phyloP scores from a whole-genome alignment of 768 basidiomycete genomes.

The Pleurotus tuber-regium region DNA sequence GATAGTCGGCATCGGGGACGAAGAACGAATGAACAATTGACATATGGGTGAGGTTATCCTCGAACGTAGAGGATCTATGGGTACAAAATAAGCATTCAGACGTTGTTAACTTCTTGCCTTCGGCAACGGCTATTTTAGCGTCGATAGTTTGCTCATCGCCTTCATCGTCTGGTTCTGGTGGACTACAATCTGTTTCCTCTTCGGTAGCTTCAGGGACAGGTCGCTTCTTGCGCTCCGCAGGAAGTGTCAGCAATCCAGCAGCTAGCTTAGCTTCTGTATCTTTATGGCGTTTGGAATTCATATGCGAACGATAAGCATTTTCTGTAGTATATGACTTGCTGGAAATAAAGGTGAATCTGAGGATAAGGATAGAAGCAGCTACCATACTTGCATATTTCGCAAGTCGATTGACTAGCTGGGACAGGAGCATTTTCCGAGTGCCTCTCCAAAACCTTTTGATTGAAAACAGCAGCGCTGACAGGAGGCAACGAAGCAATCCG shows the following conservation, averaged over 20 bases:
- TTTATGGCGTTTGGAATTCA: conserved; percentile 86
- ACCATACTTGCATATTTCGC: conserved; percentile 85
- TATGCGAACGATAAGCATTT: conserved; percentile 85
- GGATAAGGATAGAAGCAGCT: background rate
- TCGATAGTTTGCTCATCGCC: conserved; percentile 68
- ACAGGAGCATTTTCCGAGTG: conserved; percentile 70
- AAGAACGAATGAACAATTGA: conserved; percentile 86
- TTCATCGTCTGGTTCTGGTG: conserved; percentile 25
- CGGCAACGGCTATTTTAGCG: conserved; percentile 70
- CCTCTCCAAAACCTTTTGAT: conserved; percentile 84
- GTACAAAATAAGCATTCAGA: conserved; percentile 88
- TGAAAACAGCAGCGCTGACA: conserved; percentile 72
- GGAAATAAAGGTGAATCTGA: conserved; percentile 5
- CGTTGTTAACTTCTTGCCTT: conserved; percentile 51
- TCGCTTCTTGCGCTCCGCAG: conserved; percentile 13
- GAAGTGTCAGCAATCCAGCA: conserved; percentile 13
- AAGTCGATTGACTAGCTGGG: conserved; percentile 58
- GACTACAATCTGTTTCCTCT: conserved; percentile 37
- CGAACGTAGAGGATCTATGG: conserved; percentile 43
- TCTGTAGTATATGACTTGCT: conserved; percentile 90
- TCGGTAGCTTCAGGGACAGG: conserved; percentile 13
- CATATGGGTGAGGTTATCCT: conserved; percentile 86
- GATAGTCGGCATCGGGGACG: conserved; percentile 90
- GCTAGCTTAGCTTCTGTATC: conserved; percentile 64
- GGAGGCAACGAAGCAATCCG: conserved; percentile 89